Percentiles rank a stretch among this genome's conserved stretches.
phyloP scores from a whole-genome alignment of 2,329 filamentous ascomycete genomes.

The Ceratocystis papillata region DNA sequence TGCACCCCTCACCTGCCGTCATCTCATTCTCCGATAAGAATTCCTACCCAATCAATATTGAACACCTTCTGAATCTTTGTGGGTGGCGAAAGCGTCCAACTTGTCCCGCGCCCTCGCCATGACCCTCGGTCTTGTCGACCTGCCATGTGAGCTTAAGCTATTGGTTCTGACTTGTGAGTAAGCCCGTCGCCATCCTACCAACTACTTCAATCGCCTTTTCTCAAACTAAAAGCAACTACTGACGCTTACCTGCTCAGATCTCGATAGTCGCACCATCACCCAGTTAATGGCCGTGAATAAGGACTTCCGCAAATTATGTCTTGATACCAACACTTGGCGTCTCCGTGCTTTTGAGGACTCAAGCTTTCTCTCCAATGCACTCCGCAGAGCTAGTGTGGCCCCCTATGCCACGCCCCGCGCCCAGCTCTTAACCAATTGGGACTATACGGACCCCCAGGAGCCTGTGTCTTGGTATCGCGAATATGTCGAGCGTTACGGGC shows the following conservation, averaged over 20 bases:
- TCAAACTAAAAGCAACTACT: neutral
- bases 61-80: neutral
- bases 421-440: constrained; percentile 67
- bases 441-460: constrained; percentile 63
- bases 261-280: constrained; percentile 14
- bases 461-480: constrained; percentile 76
- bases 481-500: constrained; percentile 71
- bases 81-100: neutral
- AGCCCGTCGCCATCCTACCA: neutral
- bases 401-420: neutral
- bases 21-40: neutral
- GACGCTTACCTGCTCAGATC: neutral
- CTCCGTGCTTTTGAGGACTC: constrained; percentile 62
- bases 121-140: constrained; percentile 13
- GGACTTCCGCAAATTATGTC: constrained; percentile 50
- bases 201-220: neutral
- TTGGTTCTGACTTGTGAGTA: constrained; percentile 18
- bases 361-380: constrained; percentile 23
- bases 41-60: neutral
- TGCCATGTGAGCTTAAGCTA: constrained; percentile 17
- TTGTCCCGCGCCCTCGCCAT: neutral
- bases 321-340: constrained; percentile 70
- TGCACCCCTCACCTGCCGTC: neutral
- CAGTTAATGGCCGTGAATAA: constrained; percentile 13
- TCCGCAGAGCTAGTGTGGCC: neutral